A percentile compares a stretch with the other conserved stretches of the same genome.
Conservation (phyloP, 1,284 basidiomycete species). For the Moesziomyces globuligerus region DNA sequence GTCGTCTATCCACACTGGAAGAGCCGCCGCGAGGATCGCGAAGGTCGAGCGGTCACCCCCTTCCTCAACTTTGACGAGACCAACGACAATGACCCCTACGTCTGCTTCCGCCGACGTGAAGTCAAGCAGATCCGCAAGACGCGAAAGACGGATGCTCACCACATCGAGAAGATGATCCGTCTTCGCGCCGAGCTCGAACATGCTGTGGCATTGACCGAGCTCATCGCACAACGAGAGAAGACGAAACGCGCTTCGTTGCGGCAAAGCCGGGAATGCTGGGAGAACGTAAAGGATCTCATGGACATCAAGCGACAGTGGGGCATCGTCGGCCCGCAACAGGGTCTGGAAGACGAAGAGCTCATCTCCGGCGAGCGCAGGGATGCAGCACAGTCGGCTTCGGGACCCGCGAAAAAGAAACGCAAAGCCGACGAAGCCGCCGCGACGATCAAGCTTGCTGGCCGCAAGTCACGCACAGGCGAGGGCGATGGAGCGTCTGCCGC, state of each 20-base stretch:
- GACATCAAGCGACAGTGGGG: slow-evolving; percentile 61
- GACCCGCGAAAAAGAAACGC: slow-evolving; percentile 60
- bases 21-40: slow-evolving; percentile 59
- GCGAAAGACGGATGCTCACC: slow-evolving; percentile 70
- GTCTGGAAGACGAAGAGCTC: slow-evolving; percentile 62
- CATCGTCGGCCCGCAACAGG: slow-evolving; percentile 55
- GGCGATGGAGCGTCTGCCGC: slow-evolving; percentile 29
- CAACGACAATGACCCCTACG: slow-evolving; percentile 94
- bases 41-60: slow-evolving; percentile 57
- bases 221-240: slow-evolving; percentile 63
- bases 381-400: slow-evolving; percentile 32
- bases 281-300: slow-evolving; percentile 51
- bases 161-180: slow-evolving; percentile 65
- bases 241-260: slow-evolving; percentile 55
- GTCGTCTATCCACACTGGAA: slow-evolving; percentile 65
- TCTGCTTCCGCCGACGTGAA: slow-evolving; percentile 96
- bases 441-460: slow-evolving; percentile 51
- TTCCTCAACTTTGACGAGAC: slow-evolving; percentile 78
- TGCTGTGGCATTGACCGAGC: slow-evolving; percentile 50
- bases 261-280: slow-evolving; percentile 58
- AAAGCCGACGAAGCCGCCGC: slow-evolving; percentile 56
- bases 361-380: slow-evolving; percentile 58
- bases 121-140: slow-evolving; percentile 95
- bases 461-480: slow-evolving; percentile 47
- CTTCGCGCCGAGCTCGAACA: slow-evolving; percentile 61